These are phyloP conservation scores for Begonia masoniana DNA, from an alignment of 306 rosid species.

Conservation along the genomic window DNA sequence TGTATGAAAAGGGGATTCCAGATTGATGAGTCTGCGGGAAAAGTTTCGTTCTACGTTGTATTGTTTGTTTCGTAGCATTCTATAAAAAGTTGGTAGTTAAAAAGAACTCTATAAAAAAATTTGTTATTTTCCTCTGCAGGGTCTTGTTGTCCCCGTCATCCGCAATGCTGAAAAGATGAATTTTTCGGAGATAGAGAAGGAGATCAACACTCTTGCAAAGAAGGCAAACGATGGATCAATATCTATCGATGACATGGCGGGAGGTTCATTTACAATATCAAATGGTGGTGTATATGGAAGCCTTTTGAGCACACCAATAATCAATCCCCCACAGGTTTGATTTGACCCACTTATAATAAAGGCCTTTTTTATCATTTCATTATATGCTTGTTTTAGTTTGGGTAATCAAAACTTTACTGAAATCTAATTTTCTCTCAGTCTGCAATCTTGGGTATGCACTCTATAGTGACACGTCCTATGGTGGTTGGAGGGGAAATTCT, in stretches of 20 bases:
- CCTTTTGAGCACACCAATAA: slow-evolving; percentile 77
- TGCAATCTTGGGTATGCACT: slow-evolving; percentile 83
- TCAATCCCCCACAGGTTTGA: slow-evolving; percentile 76
- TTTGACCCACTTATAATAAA: too few species aligned
- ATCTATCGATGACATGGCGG: slow-evolving; percentile 86
- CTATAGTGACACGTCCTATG: slow-evolving; percentile 57
- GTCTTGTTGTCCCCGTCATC: slow-evolving; percentile 72
- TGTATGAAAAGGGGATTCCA: too few species aligned
- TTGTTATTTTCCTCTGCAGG: slow-evolving; percentile 37
- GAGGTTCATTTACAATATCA: slow-evolving; percentile 75
- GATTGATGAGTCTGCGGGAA: too few species aligned
- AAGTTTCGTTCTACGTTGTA: too few species aligned
- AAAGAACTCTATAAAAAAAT: too few species aligned
- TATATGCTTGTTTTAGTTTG: too few species aligned
- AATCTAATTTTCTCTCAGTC: slow-evolving; percentile 25
- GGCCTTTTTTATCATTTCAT: too few species aligned
- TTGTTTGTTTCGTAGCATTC: too few species aligned
- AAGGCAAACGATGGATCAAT: slow-evolving; percentile 62
- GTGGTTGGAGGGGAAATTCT: slow-evolving; percentile 60
- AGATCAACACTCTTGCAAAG: slow-evolving; percentile 61
- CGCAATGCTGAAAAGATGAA: slow-evolving; percentile 58
- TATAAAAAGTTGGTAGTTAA: too few species aligned
- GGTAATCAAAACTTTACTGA: too few species aligned
- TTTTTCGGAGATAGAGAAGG: slow-evolving; percentile 73
- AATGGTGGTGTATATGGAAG: slow-evolving; percentile 86